Percentiles rank a stretch among this genome's conserved stretches.
phyloP scores from a whole-genome alignment of 176 grass and related monocot species.

The Cocos nucifera region DNA sequence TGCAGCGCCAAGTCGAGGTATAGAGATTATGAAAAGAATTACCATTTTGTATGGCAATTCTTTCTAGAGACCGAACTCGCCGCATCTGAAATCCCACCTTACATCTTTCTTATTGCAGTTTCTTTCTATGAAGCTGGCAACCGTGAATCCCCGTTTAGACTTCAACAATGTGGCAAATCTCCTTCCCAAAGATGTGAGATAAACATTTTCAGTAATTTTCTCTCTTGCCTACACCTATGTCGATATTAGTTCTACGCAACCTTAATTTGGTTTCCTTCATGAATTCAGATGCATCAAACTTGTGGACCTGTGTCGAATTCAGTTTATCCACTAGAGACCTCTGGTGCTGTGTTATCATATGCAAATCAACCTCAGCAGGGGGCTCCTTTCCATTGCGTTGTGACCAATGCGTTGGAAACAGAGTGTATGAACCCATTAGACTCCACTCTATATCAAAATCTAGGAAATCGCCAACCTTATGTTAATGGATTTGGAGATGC shows the following conservation, averaged over 20 bases:
- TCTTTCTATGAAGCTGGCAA: slow-evolving; percentile 97
- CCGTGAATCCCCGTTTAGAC: slow-evolving; percentile 91
- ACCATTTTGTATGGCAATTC: slow-evolving; percentile 17
- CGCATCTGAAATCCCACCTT: slow-evolving; percentile 28
- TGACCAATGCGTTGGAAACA: slow-evolving; percentile 37
- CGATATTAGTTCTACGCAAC: too few species aligned
- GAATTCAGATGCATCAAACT: slow-evolving; percentile 63
- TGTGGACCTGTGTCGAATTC: slow-evolving; percentile 46
- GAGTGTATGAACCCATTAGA: slow-evolving; percentile 54
- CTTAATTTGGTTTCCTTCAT: slow-evolving; percentile 18
- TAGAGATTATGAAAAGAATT: slow-evolving; percentile 17
- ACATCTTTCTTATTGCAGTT: slow-evolving; percentile 56
- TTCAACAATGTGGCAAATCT: slow-evolving; percentile 89
- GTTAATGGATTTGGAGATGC: slow-evolving; percentile 44
- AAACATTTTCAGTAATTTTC: neutral
- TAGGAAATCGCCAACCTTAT: slow-evolving; percentile 39
- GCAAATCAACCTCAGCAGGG: slow-evolving; percentile 44
- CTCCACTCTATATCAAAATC: slow-evolving; percentile 18
- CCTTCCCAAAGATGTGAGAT: slow-evolving; percentile 85
- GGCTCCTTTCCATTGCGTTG: slow-evolving; percentile 40
- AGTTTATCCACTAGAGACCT: slow-evolving; percentile 64
- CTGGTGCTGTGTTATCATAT: slow-evolving; percentile 47
- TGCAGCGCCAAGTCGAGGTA: slow-evolving; percentile 99
- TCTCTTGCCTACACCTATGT: too few species aligned
- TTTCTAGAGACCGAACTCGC: neutral